Evolutionary conservation across 202 grass and related monocot species (phyloP).

Genomic region (Alloteropsis angusta): DNA sequence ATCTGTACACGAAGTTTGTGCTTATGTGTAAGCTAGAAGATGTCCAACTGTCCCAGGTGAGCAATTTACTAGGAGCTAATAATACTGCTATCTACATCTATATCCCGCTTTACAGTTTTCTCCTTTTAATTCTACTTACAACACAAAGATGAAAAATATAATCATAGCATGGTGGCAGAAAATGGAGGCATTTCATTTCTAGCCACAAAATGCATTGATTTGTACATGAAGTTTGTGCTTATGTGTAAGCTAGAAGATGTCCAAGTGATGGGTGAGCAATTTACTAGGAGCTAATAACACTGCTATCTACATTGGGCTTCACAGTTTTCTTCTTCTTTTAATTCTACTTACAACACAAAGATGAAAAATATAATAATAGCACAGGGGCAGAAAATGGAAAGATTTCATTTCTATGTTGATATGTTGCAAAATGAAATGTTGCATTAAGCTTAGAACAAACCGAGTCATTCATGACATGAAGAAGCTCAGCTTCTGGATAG

Average conservation of each 20-base stretch:
- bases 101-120: neutral
- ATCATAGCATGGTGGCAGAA: neutral
- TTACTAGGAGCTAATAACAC: constrained; percentile 10
- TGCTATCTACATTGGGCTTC: neutral
- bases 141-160: neutral
- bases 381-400: neutral
- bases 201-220: neutral
- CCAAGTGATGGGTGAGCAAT: neutral
- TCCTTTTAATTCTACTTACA: neutral
- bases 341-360: neutral
- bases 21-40: neutral
- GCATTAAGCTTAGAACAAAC: constrained; percentile 39
- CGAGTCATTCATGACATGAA: constrained; percentile 96
- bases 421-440: constrained; percentile 12
- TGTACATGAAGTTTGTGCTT: neutral
- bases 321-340: neutral
- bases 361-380: neutral
- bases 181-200: neutral
- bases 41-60: neutral
- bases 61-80: neutral
- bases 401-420: neutral
- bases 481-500: constrained; percentile 83
- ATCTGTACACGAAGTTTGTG: neutral
- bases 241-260: neutral
- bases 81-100: neutral